Evolutionary conservation across 2,329 filamentous ascomycete genomes (phyloP), one percentile per base, ranked within the genome.

Genomic region (Thielaviopsis punctulata): DNA sequence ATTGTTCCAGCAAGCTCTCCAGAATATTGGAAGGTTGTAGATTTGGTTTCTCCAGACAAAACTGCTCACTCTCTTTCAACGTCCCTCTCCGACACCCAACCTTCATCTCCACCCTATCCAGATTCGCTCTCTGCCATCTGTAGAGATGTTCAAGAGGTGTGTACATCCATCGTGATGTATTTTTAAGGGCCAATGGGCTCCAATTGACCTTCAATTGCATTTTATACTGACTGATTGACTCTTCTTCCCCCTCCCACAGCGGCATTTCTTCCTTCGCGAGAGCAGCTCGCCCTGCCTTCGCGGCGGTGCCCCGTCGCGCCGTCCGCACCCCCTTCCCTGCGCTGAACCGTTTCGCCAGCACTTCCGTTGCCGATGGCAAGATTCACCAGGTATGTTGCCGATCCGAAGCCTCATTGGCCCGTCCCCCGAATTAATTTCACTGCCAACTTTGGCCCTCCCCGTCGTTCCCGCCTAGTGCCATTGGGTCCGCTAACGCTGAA

Each of bases 111-210:
- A 72, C 73, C 53, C 70, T 68, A 73, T 76, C 68, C 69, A 67
- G 67, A 69, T 75, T 73, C 73, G 75, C 76, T 77, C 75, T 77
- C 72, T 71, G 71, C 75, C 75, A 79, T 80, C 78, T 73, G 70
- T 69, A 75, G 84, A 76, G 79, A 86, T 86, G 82, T 82, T 85
- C 74, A 84, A 84, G 81, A 85, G 81, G 82, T 86, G 71, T 71
- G 80, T 77, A 63, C 52, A 56, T 56, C 58, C 57, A 61, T 56
- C 55, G 59, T 56, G 50, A 66, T 57, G 36, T 46, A 59, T 60
- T 64, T 62, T 61, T 57, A 51, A 55, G 55, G 54, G 54, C 56
- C 57, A 59, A 57, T 57, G 23, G 52, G 57, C 57, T 55, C 53
- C 68, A 73, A 75, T 76, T 72, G 73, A 33, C 39, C 49, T 41